phyloP scores from a whole-genome alignment of 176 grass and related monocot genomes.

The Aegilops umbellulata region DNA sequence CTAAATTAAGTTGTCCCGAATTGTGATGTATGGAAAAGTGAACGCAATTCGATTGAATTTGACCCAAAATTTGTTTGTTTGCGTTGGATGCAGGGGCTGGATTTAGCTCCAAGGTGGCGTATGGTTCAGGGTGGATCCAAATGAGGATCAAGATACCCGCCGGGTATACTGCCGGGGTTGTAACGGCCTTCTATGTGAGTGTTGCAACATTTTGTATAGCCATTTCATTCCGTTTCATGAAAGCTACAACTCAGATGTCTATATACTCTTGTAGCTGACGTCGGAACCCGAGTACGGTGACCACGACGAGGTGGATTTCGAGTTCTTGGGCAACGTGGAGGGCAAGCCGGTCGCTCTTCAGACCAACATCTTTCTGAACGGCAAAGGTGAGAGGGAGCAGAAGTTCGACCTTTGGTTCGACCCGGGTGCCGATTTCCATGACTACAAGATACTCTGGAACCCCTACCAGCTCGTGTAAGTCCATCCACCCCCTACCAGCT shows the following conservation, averaged over 20 bases:
- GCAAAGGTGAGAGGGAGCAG: slow-evolving; percentile 52
- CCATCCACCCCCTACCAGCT: neutral
- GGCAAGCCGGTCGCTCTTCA: slow-evolving; percentile 57
- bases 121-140: slow-evolving; percentile 61
- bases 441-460: slow-evolving; percentile 76
- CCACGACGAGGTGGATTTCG: slow-evolving; percentile 65
- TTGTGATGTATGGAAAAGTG: neutral
- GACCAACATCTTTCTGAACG: slow-evolving; percentile 69
- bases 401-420: slow-evolving; percentile 52
- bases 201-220: neutral
- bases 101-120: slow-evolving; percentile 52
- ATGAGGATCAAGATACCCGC: slow-evolving; percentile 58
- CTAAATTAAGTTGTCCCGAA: too few relatives aligned
- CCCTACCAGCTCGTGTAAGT: slow-evolving; percentile 53
- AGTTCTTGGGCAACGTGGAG: slow-evolving; percentile 66
- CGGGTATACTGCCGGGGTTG: slow-evolving; percentile 61
- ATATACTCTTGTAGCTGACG: neutral
- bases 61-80: neutral
- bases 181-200: slow-evolving; percentile 32
- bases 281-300: neutral
- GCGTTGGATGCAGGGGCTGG: slow-evolving; percentile 18
- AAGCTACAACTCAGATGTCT: neutral
- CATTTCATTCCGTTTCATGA: too few relatives aligned
- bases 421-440: slow-evolving; percentile 60
- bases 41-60: neutral